Evolutionary conservation across 768 basidiomycete species (phyloP).

Genomic region (Leccinum rimulosum): DNA sequence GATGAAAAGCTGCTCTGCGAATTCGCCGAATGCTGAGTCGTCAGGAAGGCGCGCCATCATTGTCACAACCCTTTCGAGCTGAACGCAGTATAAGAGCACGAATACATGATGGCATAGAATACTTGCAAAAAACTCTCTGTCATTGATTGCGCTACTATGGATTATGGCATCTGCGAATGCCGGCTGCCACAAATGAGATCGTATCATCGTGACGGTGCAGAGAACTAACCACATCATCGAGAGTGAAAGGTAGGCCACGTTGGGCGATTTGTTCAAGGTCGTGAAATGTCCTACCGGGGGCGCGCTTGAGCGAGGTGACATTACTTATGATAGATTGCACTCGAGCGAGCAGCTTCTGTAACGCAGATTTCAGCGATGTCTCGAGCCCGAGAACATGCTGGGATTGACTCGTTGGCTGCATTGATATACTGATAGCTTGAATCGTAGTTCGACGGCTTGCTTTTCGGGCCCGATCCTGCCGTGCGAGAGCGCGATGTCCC

Average conservation of each 20-base stretch:
- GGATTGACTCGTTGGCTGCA: too few species aligned
- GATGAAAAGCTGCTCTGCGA: slow-evolving; percentile 51
- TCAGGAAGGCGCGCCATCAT: slow-evolving; percentile 54
- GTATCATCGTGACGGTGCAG: neutral
- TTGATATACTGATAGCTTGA: too few species aligned
- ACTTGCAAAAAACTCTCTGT: slow-evolving; percentile 59
- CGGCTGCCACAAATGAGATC: slow-evolving; percentile 32
- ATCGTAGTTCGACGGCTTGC: too few species aligned
- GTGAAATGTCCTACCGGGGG: slow-evolving; percentile 17
- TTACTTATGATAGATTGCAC: slow-evolving; percentile 3
- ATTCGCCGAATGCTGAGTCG: slow-evolving; percentile 26
- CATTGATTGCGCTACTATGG: slow-evolving; percentile 47
- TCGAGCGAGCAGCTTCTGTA: slow-evolving; percentile 17
- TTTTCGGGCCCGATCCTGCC: too few species aligned
- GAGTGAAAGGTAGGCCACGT: slow-evolving; percentile 27
- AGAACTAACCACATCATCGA: slow-evolving; percentile 28
- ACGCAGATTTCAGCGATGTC: neutral
- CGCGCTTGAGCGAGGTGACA: neutral
- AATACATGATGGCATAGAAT: neutral
- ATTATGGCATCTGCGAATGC: slow-evolving; percentile 48
- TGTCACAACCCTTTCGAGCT: slow-evolving; percentile 66
- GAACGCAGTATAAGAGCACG: slow-evolving; percentile 6
- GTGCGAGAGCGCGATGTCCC: too few species aligned
- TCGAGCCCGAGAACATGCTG: too few species aligned
- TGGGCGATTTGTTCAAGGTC: slow-evolving; percentile 30